Conservation (phyloP, 1,284 basidiomycete genomes). For the Fomitopsis betulina region DNA sequence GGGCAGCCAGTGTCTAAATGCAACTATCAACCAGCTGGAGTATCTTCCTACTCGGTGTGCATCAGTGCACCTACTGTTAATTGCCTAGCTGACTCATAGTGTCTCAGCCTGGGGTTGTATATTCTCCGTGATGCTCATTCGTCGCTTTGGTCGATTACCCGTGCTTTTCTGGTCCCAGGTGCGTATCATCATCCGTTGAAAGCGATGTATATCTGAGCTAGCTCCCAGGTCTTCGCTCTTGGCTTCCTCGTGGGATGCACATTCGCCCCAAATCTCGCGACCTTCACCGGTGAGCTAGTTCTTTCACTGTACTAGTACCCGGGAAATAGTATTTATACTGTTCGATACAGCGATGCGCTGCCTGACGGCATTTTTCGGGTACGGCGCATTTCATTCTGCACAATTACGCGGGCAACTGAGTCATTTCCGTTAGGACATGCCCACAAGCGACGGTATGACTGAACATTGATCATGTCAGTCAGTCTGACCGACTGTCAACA, state of each 20-base stretch:
- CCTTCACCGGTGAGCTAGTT: slow-evolving; percentile 40
- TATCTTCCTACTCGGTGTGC: slow-evolving; percentile 57
- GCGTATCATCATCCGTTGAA: slow-evolving; percentile 3
- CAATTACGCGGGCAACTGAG: not conserved
- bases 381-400: slow-evolving; percentile 7
- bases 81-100: not conserved
- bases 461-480: not conserved
- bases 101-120: slow-evolving; percentile 53
- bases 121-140: slow-evolving; percentile 54
- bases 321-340: not conserved
- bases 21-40: slow-evolving; percentile 45
- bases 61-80: not conserved
- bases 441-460: slow-evolving; percentile 62
- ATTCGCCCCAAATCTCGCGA: slow-evolving; percentile 47
- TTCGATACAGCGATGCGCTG: slow-evolving; percentile 57
- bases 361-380: slow-evolving; percentile 67
- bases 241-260: slow-evolving; percentile 50
- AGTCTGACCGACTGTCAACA: not conserved
- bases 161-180: slow-evolving; percentile 63
- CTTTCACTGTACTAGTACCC: not conserved
- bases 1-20: not conserved
- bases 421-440: slow-evolving; percentile 38
- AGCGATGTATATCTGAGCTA: not conserved
- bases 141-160: slow-evolving; percentile 55
- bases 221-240: slow-evolving; percentile 38